phyloP scores from a whole-genome alignment of 257 asterid species.

The Fraxinus pennsylvanica region DNA sequence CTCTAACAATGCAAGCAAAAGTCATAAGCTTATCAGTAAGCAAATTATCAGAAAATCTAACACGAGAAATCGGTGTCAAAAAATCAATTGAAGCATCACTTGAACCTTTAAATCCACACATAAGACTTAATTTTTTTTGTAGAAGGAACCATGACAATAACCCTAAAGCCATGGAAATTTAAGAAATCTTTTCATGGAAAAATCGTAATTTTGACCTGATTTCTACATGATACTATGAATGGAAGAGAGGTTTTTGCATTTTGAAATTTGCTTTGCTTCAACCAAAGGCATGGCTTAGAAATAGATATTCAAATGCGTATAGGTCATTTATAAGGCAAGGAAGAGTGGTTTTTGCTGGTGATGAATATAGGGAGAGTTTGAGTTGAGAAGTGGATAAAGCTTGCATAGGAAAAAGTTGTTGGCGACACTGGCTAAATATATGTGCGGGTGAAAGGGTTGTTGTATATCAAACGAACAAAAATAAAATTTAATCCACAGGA shows the following conservation, averaged over 20 bases:
- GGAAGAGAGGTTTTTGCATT: slow-evolving; percentile 80
- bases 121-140: slow-evolving; percentile 67
- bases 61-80: slow-evolving; percentile 49
- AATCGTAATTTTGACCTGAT: slow-evolving; percentile 61
- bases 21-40: slow-evolving; percentile 62
- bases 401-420: slow-evolving; percentile 39
- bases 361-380: slow-evolving; percentile 7
- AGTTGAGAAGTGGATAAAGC: slow-evolving; percentile 70
- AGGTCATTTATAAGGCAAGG: slow-evolving; percentile 77
- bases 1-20: slow-evolving; percentile 60
- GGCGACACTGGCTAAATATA: too few relatives aligned
- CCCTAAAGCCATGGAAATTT: slow-evolving; percentile 80
- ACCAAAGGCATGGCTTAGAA: slow-evolving; percentile 79
- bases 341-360: slow-evolving; percentile 80
- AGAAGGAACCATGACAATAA: slow-evolving; percentile 52
- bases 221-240: slow-evolving; percentile 63
- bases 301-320: slow-evolving; percentile 60
- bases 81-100: slow-evolving; percentile 64
- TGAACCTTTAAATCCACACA: slow-evolving; percentile 48
- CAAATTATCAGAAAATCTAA: slow-evolving; percentile 75
- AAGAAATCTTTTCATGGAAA: slow-evolving; percentile 72
- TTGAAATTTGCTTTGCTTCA: slow-evolving; percentile 62
- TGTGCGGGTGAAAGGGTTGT: too few relatives aligned
- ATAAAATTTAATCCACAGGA: too few relatives aligned
- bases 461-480: too few relatives aligned